Evolutionary conservation across 306 rosid species (phyloP).

Genomic region (apple (Malus domestica)): ASM211411v1 NC_041791.1:27102501-27103000

Average conservation of each 20-base stretch:
- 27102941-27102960: slow-evolving; percentile 3
- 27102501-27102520: background rate
- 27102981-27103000: background rate
- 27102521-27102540: background rate
- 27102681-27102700: slow-evolving; percentile 54
- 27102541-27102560: background rate
- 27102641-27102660: slow-evolving; percentile 35
- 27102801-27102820: background rate
- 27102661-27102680: slow-evolving; percentile 49
- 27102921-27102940: slow-evolving; percentile 68
- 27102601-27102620: slow-evolving; percentile 88
- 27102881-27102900: slow-evolving; percentile 86
- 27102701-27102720: slow-evolving; percentile 15
- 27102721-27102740: background rate
- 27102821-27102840: background rate
- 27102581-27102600: slow-evolving; percentile 22
- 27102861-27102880: slow-evolving; percentile 59
- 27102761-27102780: background rate
- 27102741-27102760: background rate
- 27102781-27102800: background rate
- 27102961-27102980: background rate
- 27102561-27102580: background rate
- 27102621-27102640: slow-evolving; percentile 86
- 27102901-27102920: slow-evolving; percentile 74
- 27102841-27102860: slow-evolving; percentile 49